phyloP scores from a whole-genome alignment of 148 eudicot species.

The Tetragonia tetragonoides region DNA sequence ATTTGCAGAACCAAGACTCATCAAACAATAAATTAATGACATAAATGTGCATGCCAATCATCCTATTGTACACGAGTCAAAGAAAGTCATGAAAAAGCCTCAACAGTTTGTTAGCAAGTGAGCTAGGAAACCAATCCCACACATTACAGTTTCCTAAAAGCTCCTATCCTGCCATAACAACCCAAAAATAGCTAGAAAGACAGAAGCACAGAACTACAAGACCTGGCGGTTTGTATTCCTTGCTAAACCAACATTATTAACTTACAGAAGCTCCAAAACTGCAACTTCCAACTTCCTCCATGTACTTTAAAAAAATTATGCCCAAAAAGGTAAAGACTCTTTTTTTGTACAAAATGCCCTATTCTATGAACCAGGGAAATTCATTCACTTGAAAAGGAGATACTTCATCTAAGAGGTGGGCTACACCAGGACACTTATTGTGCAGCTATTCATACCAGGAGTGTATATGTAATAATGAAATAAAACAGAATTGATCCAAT shows the following conservation, averaged over 20 bases:
- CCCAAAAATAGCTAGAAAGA: not conserved
- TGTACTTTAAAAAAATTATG: not conserved
- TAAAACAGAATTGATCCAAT: not conserved
- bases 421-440: no score
- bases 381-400: no score
- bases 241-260: not conserved
- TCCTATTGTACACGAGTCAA: not conserved
- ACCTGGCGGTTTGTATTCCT: not conserved
- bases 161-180: not conserved
- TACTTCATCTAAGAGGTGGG: no score
- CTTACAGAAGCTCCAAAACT: not conserved
- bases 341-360: no score
- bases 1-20: not conserved
- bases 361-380: no score
- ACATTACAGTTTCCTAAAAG: no score
- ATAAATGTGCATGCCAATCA: not conserved
- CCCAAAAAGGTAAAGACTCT: not conserved
- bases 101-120: not conserved
- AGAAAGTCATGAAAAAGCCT: not conserved
- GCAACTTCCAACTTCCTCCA: not conserved
- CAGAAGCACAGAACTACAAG: not conserved
- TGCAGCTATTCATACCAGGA: no score
- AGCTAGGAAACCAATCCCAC: no score
- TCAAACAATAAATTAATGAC: not conserved
- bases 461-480: no score